Base-by-base conservation (phyloP, 2,329 filamentous ascomycete species). In the Acrodontium crateriforme region DNA sequence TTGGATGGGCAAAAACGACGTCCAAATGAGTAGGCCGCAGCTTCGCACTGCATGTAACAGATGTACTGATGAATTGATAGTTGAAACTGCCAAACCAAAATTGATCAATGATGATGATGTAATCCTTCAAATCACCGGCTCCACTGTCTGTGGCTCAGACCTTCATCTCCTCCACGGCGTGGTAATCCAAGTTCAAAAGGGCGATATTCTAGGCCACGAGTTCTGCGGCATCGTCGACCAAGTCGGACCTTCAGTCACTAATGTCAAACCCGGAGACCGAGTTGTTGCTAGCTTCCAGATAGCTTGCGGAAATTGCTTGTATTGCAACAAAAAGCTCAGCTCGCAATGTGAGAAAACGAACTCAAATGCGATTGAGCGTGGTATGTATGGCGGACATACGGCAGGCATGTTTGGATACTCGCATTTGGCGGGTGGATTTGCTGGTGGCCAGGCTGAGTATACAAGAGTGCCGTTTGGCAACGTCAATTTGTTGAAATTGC, bases 221-320 rank as follows among this genome's bases (percentile, higher is more conserved):
- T 65, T 66, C 46, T 65, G 62, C 39, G 62, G 62, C 39, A 44
- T 65, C 9, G 59, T 66, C 3, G 60, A 65, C 24, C 47, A 57
- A 26, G 50, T 63, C 29, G 62, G 62, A 9, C 38, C 53, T 5
- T 52, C 33, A 1, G 55, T 64, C 12, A 60, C 45, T 26, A 57
- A 55, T 6, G 41, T 63, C 31, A 48, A 58, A 41, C 59, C 58
- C 32, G 50, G 40, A 9, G 58, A 65, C 36, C 51, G 83, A 16
- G 84, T 89, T 12, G 83, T 92, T 1, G 82, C 78, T 0, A 79
- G 74, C 7, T 92, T 92, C 60, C 82, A 89, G 52, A 89, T 92
- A 46, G 79, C 82, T 6, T 69, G 61, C 38, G 64, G 59, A 28
- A 49, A 58, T 11, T 92, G 84, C 59, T 76, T 71, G 54, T 85